Evolutionary conservation across 768 basidiomycete genomes (phyloP).

Genomic region (Tephrocybe sp.): DNA sequence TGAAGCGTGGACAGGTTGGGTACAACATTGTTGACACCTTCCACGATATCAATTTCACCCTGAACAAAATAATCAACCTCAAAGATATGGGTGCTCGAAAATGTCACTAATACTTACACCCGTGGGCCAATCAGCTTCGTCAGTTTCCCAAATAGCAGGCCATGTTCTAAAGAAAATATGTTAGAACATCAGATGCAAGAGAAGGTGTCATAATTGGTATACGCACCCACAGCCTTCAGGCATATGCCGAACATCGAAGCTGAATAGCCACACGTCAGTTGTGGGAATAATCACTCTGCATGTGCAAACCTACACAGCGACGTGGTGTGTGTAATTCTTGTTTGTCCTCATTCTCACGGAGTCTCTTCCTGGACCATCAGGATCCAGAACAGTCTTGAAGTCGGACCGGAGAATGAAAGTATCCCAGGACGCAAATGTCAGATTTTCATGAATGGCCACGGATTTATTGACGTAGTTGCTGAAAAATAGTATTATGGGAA

Average conservation of each 20-base stretch:
- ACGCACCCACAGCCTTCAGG: slow-evolving; percentile 49
- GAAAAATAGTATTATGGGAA: neutral
- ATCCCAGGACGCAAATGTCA: slow-evolving; percentile 48
- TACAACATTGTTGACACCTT: slow-evolving; percentile 37
- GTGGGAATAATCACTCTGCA: neutral
- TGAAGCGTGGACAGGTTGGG: slow-evolving; percentile 36
- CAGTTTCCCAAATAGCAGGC: slow-evolving; percentile 45
- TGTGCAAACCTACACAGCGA: slow-evolving; percentile 42
- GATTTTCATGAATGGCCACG: slow-evolving; percentile 43
- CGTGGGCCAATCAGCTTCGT: slow-evolving; percentile 37
- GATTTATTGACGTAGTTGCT: slow-evolving; percentile 39
- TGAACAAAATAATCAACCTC: neutral
- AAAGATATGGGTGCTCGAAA: neutral
- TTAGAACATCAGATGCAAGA: neutral
- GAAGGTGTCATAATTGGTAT: neutral
- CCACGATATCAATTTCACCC: slow-evolving; percentile 40
- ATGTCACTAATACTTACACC: slow-evolving; percentile 11
- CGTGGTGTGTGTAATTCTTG: slow-evolving; percentile 49
- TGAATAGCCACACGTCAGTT: slow-evolving; percentile 7
- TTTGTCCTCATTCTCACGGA: slow-evolving; percentile 53
- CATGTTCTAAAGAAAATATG: slow-evolving; percentile 20
- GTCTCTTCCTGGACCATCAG: slow-evolving; percentile 48
- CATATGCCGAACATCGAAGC: slow-evolving; percentile 46
- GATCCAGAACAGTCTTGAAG: slow-evolving; percentile 37
- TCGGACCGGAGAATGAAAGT: slow-evolving; percentile 56